These are phyloP conservation scores for Aspergillus coremiiformis DNA, from an alignment of 495 filamentous ascomycete genomes.

Conservation along the genomic window DNA sequence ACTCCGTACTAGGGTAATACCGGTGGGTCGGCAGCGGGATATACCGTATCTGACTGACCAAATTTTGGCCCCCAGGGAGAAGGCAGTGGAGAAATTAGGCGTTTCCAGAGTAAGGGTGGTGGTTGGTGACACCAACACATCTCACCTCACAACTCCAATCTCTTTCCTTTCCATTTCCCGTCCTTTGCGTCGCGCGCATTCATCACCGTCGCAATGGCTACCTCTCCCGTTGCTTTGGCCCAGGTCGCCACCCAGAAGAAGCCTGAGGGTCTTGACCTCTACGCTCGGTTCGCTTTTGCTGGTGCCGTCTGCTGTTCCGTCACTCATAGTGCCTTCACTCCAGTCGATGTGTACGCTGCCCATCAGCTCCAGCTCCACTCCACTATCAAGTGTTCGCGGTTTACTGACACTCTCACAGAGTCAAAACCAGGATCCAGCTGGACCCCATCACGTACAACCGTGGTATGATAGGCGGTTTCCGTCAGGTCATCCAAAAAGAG, in stretches of 20 bases:
- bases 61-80: too few relatives aligned
- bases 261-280: constrained; percentile 49
- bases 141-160: constrained; percentile 12
- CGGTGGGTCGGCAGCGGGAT: too few relatives aligned
- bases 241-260: constrained; percentile 32
- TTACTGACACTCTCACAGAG: constrained; percentile 32
- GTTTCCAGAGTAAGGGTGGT: too few relatives aligned
- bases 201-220: constrained; percentile 28
- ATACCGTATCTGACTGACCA: too few relatives aligned
- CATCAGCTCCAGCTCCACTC: constrained; percentile 38
- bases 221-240: too few relatives aligned
- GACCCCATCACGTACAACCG: constrained; percentile 85
- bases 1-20: too few relatives aligned
- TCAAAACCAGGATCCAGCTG: constrained; percentile 93
- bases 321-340: constrained; percentile 86
- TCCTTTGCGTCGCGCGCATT: constrained; percentile 10
- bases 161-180: constrained; percentile 11
- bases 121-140: neutral
- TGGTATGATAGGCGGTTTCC: constrained; percentile 80
- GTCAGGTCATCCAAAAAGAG: constrained; percentile 73
- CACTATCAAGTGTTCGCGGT: neutral
- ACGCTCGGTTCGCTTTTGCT: constrained; percentile 84
- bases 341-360: constrained; percentile 73
- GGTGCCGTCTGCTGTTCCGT: constrained; percentile 91
- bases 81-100: too few relatives aligned